Evolutionary conservation across 148 eudicot species (phyloP), one percentile per base, ranked within the genome.

Genomic region (Rhododendron williamsianum): DNA sequence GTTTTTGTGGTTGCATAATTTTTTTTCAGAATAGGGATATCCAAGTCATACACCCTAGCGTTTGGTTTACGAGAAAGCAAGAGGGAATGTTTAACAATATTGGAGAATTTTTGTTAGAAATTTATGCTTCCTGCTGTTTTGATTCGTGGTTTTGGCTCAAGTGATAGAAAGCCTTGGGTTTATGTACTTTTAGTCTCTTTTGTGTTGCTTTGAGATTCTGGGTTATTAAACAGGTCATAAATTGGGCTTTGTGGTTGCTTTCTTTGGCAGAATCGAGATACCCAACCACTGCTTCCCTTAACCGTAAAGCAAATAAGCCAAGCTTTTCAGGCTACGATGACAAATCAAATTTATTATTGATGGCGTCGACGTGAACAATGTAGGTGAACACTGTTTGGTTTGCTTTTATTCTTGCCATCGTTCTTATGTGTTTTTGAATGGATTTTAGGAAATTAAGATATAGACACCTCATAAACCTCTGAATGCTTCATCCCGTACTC

Each of bases 271-370:
- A 92, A 81, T 81, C 98, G 98, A 30, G 98, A 96, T 83, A 51
- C 86, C 8, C 96, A 94, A 76, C 91, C 91, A 43, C 60, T 97
- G 84, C 80, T 92, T 81, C 99, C 98, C 9, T 87, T 93, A 58
- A 97, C 99, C 0, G 94, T 95, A 88, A 97, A 95, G 83, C 99
- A 95, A 87, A 92, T 97, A 45, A 91, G 86, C 19, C 93, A 91
- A 86, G 96, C 98, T 54, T 87, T 86, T 76, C 86, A 85, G 49
- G 85, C 92, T 0, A 76, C 23, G 92, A 87, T 27, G 98, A 95
- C 58, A 93, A 86, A 83, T 73, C 91, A 0, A 91, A 85, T 86
- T 92, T 33, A 63, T 88, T 36, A 88, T 95, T 25, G 94, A 95
- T 83, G 98, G 98, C 35, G 93, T 92, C n/a, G 94, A 91, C 81